phyloP scores from a whole-genome alignment of 148 eudicot species.

The Chenopodium suecicum region DNA sequence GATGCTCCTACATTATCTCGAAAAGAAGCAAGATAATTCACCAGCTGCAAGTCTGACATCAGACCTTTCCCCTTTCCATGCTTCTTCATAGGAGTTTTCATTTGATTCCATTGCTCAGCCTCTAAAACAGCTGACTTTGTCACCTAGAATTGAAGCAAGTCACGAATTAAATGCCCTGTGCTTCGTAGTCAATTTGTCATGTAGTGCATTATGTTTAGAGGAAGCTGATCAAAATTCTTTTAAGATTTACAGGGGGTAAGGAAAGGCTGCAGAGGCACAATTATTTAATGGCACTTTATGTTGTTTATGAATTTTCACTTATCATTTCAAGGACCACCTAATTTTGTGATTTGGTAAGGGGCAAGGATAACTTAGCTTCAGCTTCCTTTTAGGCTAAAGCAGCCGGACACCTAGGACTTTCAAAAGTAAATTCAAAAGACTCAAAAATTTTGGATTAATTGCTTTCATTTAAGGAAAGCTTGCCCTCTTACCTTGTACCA shows the following conservation, averaged over 20 bases:
- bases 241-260: not conserved
- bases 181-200: not conserved
- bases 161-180: conserved; percentile 7
- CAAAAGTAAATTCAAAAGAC: not conserved
- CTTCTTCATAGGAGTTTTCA: conserved; percentile 38
- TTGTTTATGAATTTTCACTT: not conserved
- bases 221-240: not conserved
- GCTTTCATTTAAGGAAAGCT: not conserved
- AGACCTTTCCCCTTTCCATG: conserved; percentile 92
- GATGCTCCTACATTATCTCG: conserved; percentile 24
- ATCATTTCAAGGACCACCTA: not conserved
- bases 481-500: not conserved
- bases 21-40: conserved; percentile 21
- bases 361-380: not conserved
- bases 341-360: not conserved
- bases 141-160: conserved; percentile 35
- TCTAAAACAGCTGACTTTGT: conserved; percentile 29
- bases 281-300: not conserved
- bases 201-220: not conserved
- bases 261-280: not conserved
- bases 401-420: not conserved
- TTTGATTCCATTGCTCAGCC: conserved; percentile 29
- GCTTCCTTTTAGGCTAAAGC: not conserved
- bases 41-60: conserved; percentile 47
- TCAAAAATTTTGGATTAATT: not conserved